Base-by-base conservation (phyloP, 2,329 filamentous ascomycete genomes). In the Plenodomus lindquistii region DNA sequence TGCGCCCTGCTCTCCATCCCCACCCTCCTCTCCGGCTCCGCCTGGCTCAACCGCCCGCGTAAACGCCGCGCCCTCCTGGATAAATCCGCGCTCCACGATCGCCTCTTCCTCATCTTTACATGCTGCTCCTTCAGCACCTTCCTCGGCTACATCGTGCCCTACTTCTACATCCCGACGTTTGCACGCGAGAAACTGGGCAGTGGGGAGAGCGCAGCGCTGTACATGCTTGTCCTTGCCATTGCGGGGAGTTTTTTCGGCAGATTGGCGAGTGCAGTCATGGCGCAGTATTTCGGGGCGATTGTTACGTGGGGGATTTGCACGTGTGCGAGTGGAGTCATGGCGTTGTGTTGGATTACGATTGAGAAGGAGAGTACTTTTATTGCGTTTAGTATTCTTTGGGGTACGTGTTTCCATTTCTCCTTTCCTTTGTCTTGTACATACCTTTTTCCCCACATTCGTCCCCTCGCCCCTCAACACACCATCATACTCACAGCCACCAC, bases 81-180 rank as follows among this genome's bases (percentile, higher is more conserved):
- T 40, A 57, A 54, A 17, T 54, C 65, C 6, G 70, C 70, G 1
- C 50, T 72, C 13, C 58, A 64, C 7, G 70, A 72, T 24, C 55
- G 48, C 1, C 54, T 71, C 19, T 72, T 72, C 44, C 55, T 71
- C 22, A 54, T 72, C 37, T 73, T 72, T 41, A 72, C 69, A 0
- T 55, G 52, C 4, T 69, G 57, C 20, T 68, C 65, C 1, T 73
- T 71, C 42, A 59, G 60, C 22, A 69, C 60, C 3, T 73, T 71
- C 35, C 52, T 73, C 1, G 70, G 70, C 1, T 73, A 73, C 39
- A 73, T 70, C 6, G 59, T 71, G 0, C 69, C 69, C 1, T 73
- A 71, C 42, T 72, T 72, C 40, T 73, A 71, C 44, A 70, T 73
- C 13, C 63, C 70, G 1, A 67, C 66, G 2, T 73, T 65, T 47